These are phyloP conservation scores for Pigoraptor vietnamica DNA, from an alignment of 78 protist species.

Conservation along the genomic window DNA sequence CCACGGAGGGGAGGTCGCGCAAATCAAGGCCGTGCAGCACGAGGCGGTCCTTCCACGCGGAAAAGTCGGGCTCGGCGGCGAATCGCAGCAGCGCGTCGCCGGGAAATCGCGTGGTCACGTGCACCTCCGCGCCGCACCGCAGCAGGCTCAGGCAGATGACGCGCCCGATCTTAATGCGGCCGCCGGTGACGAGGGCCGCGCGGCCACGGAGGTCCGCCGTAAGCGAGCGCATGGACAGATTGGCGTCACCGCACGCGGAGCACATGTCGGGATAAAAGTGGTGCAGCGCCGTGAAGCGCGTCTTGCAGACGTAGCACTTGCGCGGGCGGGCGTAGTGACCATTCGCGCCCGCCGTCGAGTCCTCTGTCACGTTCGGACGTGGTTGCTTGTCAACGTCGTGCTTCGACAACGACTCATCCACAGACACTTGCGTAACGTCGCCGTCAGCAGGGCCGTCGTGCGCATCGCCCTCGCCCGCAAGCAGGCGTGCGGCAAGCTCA, in stretches of 20 bases:
- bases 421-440: too few species aligned
- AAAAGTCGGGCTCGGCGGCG: constrained; percentile 37
- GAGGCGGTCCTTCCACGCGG: not conserved
- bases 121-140: constrained; percentile 30
- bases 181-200: constrained; percentile 58
- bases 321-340: not conserved
- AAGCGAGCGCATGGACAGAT: constrained; percentile 37
- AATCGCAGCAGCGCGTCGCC: constrained; percentile 47
- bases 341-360: too few species aligned
- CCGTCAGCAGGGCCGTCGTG: too few species aligned
- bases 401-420: too few species aligned
- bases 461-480: too few species aligned
- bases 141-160: constrained; percentile 33
- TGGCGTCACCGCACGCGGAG: constrained; percentile 56
- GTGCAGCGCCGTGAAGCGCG: constrained; percentile 19
- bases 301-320: constrained; percentile 48
- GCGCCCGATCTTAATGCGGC: constrained; percentile 53
- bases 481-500: too few species aligned
- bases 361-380: too few species aligned
- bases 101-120: constrained; percentile 67
- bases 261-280: constrained; percentile 52
- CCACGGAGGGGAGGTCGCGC: not conserved
- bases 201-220: constrained; percentile 26
- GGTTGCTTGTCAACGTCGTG: too few species aligned
- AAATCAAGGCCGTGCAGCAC: not conserved